Conservation (phyloP, 805 yeast species). For the Teunomyces atbi region DNA sequence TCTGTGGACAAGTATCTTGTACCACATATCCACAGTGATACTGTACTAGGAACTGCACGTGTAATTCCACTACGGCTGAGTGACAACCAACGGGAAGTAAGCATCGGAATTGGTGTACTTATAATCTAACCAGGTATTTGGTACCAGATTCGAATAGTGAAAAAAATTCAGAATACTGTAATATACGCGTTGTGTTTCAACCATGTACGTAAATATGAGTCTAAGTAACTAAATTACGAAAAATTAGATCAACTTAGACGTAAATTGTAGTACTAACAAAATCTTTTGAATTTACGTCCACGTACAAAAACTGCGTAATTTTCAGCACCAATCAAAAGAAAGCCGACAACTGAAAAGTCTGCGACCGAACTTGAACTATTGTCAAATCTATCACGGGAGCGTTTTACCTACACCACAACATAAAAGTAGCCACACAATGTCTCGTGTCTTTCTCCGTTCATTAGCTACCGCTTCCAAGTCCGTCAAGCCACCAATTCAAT, state of each 20-base stretch:
- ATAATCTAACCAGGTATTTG: background rate
- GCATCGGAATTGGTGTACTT: background rate
- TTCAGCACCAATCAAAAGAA: conserved; percentile 4
- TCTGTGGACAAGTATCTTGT: background rate
- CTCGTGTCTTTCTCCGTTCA: conserved; percentile 66
- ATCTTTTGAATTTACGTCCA: background rate
- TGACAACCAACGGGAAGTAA: conserved; percentile 1
- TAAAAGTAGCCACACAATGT: conserved; percentile 6
- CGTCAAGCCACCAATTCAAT: conserved; percentile 85
- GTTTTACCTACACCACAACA: conserved; percentile 5
- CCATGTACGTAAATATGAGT: background rate
- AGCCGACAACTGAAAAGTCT: conserved; percentile 4
- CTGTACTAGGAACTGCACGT: conserved; percentile 1
- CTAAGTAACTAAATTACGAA: background rate
- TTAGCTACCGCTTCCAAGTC: conserved; percentile 68
- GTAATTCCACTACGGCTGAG: conserved; percentile 1
- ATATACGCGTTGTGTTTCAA: background rate
- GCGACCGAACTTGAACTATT: conserved; percentile 2
- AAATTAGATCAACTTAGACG: background rate
- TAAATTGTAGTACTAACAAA: background rate
- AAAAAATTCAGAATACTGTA: background rate
- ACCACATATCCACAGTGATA: conserved; percentile 1
- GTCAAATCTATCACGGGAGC: conserved; percentile 3
- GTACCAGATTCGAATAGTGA: background rate
- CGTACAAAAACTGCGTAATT: background rate